phyloP scores from a whole-genome alignment of 164 flowering plant genomes.

The Nymphaea colorata region DNA sequence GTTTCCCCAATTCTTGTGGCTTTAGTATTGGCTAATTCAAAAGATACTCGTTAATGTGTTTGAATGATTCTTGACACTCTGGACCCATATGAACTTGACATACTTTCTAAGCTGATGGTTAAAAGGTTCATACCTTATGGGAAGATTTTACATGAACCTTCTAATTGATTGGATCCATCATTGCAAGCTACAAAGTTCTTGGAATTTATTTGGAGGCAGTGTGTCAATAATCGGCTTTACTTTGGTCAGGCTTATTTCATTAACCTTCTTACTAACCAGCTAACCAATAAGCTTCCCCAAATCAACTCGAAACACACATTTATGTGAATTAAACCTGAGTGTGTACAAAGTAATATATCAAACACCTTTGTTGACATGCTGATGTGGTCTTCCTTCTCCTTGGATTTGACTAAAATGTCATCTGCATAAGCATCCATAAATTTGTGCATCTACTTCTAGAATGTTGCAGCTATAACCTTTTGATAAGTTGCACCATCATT shows the following conservation, averaged over 20 bases:
- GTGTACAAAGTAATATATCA: neutral
- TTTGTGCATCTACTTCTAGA: neutral
- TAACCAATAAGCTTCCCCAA: neutral
- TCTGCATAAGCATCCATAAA: neutral
- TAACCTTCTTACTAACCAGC: neutral
- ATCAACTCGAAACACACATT: neutral
- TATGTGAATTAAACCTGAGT: neutral
- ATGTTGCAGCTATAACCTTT: neutral
- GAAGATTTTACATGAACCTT: neutral
- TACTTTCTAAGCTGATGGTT: neutral
- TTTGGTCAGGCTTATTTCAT: neutral
- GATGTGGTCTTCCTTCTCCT: neutral
- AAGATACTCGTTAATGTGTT: neutral
- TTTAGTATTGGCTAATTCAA: neutral
- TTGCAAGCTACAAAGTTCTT: neutral
- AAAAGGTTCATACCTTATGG: neutral
- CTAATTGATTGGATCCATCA: neutral
- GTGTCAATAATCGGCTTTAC: neutral
- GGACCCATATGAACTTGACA: neutral
- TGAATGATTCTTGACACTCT: neutral
- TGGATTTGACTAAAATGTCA: neutral
- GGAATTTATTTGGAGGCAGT: neutral
- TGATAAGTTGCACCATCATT: too few species aligned
- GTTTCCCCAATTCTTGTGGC: neutral
- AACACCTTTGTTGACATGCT: neutral